Base-by-base conservation (phyloP, 2,329 filamentous ascomycete species). In the Beauveria asiatica region DNA sequence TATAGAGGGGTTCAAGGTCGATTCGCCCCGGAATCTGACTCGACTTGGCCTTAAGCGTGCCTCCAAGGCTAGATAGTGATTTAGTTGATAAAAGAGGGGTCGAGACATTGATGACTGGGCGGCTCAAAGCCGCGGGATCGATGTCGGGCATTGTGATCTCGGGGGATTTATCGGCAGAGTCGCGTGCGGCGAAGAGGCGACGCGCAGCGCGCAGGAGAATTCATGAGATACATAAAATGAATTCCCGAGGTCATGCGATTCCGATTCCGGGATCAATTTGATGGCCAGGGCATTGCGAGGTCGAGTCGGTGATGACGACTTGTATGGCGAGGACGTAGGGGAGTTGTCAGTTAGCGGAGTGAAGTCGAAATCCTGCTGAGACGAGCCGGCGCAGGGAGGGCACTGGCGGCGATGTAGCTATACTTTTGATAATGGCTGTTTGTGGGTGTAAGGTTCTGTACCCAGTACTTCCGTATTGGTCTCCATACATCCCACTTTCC, bases 101-200 rank as follows among this genome's bases (percentile, higher is more conserved):
- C 50, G 82, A 78, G 59, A 85, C 77, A 71, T 75, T 80, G 70
- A 80, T 72, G 52, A 83, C 74, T 63, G 83, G 81, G 68, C 84
- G 83, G 78, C 83, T 86, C 68, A 88, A 74, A 65, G 85, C 84
- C 76, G 85, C 83, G 69, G 85, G 85, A 77, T 87, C 85, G 75
- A 88, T 87, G 75, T 87, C 85, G 68, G 84, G 84, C 84, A 87
- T 87, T 65, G 68, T 70, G 68, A 66, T 63, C 63, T 60, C 64
- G 65, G 65, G 64, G 63, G 11, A 25, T 67, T 66, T 23, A 69
- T 65, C 66, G 68, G 67, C 67, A 63, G 66, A 66, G 77, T 79
- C 78, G 80, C 79, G 77, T 75, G 75, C 76, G 71, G 71, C 72
- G 69, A 67, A 70, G 64, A 64, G 72, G 76, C 76, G 74, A 75